phyloP scores from a whole-genome alignment of 306 rosid species.

The Comarum palustre region DNA sequence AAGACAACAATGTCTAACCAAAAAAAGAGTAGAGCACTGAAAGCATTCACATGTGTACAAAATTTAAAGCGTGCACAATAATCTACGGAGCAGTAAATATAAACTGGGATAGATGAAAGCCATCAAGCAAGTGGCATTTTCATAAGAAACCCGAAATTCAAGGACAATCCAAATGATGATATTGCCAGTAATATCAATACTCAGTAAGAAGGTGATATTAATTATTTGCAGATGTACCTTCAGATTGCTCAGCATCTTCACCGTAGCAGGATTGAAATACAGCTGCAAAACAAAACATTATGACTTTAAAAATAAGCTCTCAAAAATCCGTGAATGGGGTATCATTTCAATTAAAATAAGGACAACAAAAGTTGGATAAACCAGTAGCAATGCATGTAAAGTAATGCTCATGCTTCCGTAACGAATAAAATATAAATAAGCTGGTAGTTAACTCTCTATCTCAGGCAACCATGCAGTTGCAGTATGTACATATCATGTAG shows the following conservation, averaged over 20 bases:
- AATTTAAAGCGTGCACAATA: background rate
- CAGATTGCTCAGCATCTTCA: slow-evolving; percentile 98
- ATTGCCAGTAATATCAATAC: slow-evolving; percentile 9
- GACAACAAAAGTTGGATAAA: slow-evolving; percentile 15
- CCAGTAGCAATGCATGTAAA: slow-evolving; percentile 11
- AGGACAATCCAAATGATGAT: slow-evolving; percentile 13
- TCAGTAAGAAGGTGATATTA: slow-evolving; percentile 15
- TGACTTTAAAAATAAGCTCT: slow-evolving; percentile 1
- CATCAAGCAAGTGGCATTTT: background rate
- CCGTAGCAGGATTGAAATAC: slow-evolving; percentile 96
- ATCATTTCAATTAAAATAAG: background rate
- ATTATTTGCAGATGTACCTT: slow-evolving; percentile 59
- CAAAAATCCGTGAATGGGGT: background rate
- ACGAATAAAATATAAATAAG: background rate
- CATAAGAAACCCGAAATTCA: slow-evolving; percentile 19
- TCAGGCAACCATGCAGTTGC: background rate
- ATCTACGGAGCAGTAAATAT: background rate
- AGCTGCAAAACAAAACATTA: slow-evolving; percentile 30
- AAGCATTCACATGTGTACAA: background rate
- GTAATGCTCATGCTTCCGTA: background rate
- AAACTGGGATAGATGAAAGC: background rate
- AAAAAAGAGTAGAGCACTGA: background rate
- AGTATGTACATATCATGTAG: background rate
- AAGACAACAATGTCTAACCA: background rate
- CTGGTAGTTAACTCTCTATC: background rate